Evolutionary conservation across 2,329 filamentous ascomycete genomes (phyloP).

Genomic region (Emmonsiellopsis sp.): DNA sequence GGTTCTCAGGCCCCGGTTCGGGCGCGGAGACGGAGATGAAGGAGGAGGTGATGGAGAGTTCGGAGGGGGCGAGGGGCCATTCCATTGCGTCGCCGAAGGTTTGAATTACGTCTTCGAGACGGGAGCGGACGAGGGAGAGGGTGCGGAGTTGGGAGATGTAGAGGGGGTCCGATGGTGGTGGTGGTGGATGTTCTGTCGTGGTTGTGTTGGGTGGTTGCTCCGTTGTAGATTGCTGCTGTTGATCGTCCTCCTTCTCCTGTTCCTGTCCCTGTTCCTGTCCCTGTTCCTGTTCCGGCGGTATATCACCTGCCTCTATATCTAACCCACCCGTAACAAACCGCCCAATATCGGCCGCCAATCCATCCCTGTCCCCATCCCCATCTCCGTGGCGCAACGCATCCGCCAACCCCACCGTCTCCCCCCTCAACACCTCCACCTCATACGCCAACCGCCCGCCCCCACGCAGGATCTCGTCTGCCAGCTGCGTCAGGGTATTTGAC

Average conservation of each 20-base stretch:
- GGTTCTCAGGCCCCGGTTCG: constrained; percentile 53
- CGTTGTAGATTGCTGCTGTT: constrained; percentile 1
- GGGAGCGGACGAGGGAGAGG: constrained; percentile 67
- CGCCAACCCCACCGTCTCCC: constrained; percentile 70
- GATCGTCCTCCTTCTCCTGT: constrained; percentile 1
- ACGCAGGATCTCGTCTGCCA: constrained; percentile 90
- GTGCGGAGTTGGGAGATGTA: constrained; percentile 74
- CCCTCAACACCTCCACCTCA: constrained; percentile 86
- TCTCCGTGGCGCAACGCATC: constrained; percentile 53
- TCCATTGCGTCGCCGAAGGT: constrained; percentile 94
- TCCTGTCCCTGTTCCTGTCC: background rate
- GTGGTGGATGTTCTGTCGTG: background rate
- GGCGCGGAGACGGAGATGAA: constrained; percentile 87
- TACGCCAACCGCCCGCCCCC: constrained; percentile 84
- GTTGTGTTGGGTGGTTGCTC: background rate
- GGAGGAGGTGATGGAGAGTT: constrained; percentile 71
- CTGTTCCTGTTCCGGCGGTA: background rate
- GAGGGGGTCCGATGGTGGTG: constrained; percentile 41
- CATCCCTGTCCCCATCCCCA: constrained; percentile 36
- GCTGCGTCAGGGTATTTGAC: constrained; percentile 69
- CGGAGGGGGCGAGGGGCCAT: constrained; percentile 82
- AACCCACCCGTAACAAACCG: constrained; percentile 55
- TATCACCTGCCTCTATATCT: background rate
- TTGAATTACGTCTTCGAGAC: constrained; percentile 83
- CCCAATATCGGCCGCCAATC: constrained; percentile 59